Percentiles rank a stretch among this genome's conserved stretches.
These are phyloP conservation scores for Pseudoturritis turrita DNA, from an alignment of 345 rosid genomes.

Conservation along the genomic window DNA sequence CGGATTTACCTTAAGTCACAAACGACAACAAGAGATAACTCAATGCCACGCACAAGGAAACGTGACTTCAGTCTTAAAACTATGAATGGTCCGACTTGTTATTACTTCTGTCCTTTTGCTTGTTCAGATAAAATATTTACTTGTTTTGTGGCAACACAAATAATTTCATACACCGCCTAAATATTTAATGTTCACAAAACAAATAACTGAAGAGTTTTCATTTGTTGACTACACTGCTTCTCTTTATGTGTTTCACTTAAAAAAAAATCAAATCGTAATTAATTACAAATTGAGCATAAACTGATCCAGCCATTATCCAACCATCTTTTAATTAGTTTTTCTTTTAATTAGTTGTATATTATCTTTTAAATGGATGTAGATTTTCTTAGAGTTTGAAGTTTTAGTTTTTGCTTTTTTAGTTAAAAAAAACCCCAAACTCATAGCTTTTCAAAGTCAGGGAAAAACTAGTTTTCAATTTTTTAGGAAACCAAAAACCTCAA, in stretches of 20 bases:
- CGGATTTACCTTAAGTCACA: neutral
- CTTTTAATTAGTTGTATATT: no score
- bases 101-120: slow-evolving; percentile 18
- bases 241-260: neutral
- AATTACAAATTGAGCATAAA: neutral
- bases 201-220: neutral
- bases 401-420: neutral
- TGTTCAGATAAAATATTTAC: slow-evolving; percentile 1
- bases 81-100: slow-evolving; percentile 11
- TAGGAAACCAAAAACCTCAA: no score
- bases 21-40: neutral
- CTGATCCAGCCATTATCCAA: neutral
- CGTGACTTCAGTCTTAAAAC: neutral
- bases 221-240: neutral
- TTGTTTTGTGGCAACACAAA: slow-evolving; percentile 1
- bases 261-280: neutral
- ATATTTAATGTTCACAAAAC: neutral
- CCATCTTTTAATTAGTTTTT: neutral
- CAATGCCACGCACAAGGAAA: slow-evolving; percentile 6
- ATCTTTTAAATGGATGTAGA: no score
- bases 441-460: no score
- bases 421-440: neutral
- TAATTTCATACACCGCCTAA: neutral
- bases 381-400: neutral
- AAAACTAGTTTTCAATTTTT: no score